Evolutionary conservation across 768 basidiomycete species (phyloP).

Genomic region (Gymnopilus dilepis): DNA sequence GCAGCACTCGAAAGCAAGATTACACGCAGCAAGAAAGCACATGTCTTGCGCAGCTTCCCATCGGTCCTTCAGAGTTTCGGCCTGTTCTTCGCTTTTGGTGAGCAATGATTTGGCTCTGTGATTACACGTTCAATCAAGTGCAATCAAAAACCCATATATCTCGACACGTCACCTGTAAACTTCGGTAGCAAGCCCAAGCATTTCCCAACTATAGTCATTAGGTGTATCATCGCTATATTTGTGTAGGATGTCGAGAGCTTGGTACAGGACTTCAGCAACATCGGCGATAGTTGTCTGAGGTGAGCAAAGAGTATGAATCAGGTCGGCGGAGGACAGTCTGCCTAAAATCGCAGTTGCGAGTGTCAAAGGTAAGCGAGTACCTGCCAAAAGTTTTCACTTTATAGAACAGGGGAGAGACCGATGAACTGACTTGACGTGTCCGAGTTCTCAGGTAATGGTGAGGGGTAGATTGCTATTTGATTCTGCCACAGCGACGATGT

Average conservation of each 20-base stretch:
- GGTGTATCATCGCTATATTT: conserved; percentile 27
- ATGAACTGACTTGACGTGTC: conserved; percentile 21
- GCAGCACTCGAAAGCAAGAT: conserved; percentile 71
- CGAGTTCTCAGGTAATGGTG: conserved; percentile 42
- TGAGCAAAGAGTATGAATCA: conserved; percentile 58
- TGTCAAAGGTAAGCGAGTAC: conserved; percentile 30
- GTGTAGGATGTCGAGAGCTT: conserved; percentile 53
- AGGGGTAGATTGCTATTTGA: conserved; percentile 46
- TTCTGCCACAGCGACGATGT: conserved; percentile 48
- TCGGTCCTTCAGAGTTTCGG: conserved; percentile 46
- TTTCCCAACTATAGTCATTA: conserved; percentile 45
- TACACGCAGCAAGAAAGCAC: conserved; percentile 63
- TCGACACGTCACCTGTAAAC: conserved; percentile 48
- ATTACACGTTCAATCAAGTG: neutral
- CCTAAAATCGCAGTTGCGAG: conserved; percentile 52
- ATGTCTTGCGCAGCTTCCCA: conserved; percentile 72
- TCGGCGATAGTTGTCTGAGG: conserved; percentile 45
- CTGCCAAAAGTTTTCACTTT: neutral
- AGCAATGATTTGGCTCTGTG: conserved; percentile 16
- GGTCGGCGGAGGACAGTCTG: conserved; percentile 59
- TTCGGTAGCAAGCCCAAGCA: conserved; percentile 52
- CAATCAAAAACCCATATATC: neutral
- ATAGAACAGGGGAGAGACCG: neutral
- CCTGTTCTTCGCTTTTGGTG: conserved; percentile 39
- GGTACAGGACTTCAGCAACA: conserved; percentile 52